phyloP scores from a whole-genome alignment of 345 rosid genomes.

The Firmiana major region DNA sequence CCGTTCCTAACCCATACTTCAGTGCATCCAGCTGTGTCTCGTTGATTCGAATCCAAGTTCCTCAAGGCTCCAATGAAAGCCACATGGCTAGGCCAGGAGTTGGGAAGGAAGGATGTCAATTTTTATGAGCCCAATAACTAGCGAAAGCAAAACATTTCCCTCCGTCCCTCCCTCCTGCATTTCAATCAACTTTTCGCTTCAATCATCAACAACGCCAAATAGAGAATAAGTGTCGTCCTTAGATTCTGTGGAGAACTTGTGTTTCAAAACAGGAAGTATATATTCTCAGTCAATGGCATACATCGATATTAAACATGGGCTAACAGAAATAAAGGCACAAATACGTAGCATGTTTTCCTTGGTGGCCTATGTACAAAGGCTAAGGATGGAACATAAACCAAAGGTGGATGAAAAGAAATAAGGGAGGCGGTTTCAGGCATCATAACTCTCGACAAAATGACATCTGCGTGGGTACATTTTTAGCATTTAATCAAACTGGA shows the following conservation, averaged over 20 bases:
- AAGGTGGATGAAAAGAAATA: not conserved
- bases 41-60: not conserved
- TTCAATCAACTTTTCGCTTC: no score
- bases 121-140: not conserved
- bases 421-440: not conserved
- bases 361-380: not conserved
- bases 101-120: no score
- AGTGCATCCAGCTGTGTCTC: conserved; percentile 2
- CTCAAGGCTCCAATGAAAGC: not conserved
- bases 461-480: not conserved
- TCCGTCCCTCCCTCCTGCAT: no score
- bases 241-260: not conserved
- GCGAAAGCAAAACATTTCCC: not conserved
- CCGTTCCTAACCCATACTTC: not conserved
- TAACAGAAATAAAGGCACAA: not conserved
- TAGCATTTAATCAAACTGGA: conserved; percentile 25
- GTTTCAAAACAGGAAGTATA: not conserved
- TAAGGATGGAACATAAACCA: not conserved
- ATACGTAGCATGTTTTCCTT: not conserved
- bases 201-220: not conserved
- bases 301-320: not conserved
- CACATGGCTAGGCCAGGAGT: not conserved
- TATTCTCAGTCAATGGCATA: no score
- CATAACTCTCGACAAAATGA: not conserved
- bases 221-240: not conserved